phyloP scores from a whole-genome alignment of 2,329 filamentous ascomycete species.

The Macrophomina pseudophaseolina region DNA sequence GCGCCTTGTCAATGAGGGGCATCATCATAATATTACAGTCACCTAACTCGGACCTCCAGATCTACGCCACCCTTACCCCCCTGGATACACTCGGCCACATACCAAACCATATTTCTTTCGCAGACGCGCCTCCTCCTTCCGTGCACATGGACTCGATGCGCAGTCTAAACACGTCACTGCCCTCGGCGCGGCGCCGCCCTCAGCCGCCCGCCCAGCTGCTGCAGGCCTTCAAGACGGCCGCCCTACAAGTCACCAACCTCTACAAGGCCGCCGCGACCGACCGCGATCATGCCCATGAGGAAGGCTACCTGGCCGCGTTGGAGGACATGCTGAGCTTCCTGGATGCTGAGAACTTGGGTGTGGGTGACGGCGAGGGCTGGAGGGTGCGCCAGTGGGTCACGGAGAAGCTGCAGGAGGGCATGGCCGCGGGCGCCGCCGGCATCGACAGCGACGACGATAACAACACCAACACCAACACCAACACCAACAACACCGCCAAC shows the following conservation, averaged over 20 bases:
- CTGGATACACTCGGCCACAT: neutral
- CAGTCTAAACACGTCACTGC: slow-evolving; percentile 47
- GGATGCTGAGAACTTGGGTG: slow-evolving; percentile 78
- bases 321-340: slow-evolving; percentile 87
- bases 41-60: slow-evolving; percentile 14
- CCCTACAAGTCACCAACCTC: slow-evolving; percentile 91
- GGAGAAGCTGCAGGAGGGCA: slow-evolving; percentile 68
- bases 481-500: slow-evolving; percentile 36
- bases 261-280: slow-evolving; percentile 89
- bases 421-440: slow-evolving; percentile 40
- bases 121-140: neutral
- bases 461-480: slow-evolving; percentile 31
- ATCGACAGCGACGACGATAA: slow-evolving; percentile 71
- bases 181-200: slow-evolving; percentile 37
- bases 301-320: slow-evolving; percentile 92
- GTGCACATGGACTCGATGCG: slow-evolving; percentile 47
- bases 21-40: neutral
- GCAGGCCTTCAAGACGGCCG: slow-evolving; percentile 88
- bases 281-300: slow-evolving; percentile 73
- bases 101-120: neutral
- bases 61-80: neutral
- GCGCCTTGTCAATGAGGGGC: slow-evolving; percentile 5
- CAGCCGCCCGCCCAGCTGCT: slow-evolving; percentile 63
- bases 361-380: slow-evolving; percentile 79
- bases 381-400: slow-evolving; percentile 69